A percentile compares a stretch with the other conserved stretches of the same genome.
phyloP scores from a whole-genome alignment of 768 basidiomycete species.

The Lactifluus piperatus region DNA sequence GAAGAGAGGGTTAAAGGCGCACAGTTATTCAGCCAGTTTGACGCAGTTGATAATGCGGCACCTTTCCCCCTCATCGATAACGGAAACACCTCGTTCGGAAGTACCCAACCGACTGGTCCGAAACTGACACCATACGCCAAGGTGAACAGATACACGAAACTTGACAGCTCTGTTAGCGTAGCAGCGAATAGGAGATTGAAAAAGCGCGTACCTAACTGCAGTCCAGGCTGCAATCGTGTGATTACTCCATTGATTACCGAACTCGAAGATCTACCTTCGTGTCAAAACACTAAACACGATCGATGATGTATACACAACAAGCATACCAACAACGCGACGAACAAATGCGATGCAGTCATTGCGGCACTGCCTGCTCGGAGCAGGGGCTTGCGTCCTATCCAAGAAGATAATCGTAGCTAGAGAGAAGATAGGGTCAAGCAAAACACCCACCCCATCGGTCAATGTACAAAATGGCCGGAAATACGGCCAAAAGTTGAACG shows the following conservation, averaged over 20 bases:
- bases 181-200: background rate
- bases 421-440: background rate
- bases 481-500: constrained; percentile 65
- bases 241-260: constrained; percentile 46
- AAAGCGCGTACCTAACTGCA: constrained; percentile 49
- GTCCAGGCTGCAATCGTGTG: constrained; percentile 56
- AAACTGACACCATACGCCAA: constrained; percentile 69
- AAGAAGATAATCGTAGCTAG: background rate
- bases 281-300: background rate
- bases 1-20: constrained; percentile 6
- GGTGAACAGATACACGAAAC: constrained; percentile 64
- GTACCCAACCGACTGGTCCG: constrained; percentile 77
- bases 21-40: constrained; percentile 82
- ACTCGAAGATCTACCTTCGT: constrained; percentile 36
- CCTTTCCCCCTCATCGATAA: constrained; percentile 73
- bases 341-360: constrained; percentile 58
- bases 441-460: constrained; percentile 43
- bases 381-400: constrained; percentile 53
- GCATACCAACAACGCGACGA: constrained; percentile 55
- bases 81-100: constrained; percentile 79
- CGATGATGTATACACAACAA: background rate
- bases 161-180: constrained; percentile 1
- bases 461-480: constrained; percentile 64
- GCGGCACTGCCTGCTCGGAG: constrained; percentile 53
- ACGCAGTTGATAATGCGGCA: constrained; percentile 74